Base-by-base conservation (phyloP, 2,329 filamentous ascomycete genomes). In the Trichoderma endophyticum region DNA sequence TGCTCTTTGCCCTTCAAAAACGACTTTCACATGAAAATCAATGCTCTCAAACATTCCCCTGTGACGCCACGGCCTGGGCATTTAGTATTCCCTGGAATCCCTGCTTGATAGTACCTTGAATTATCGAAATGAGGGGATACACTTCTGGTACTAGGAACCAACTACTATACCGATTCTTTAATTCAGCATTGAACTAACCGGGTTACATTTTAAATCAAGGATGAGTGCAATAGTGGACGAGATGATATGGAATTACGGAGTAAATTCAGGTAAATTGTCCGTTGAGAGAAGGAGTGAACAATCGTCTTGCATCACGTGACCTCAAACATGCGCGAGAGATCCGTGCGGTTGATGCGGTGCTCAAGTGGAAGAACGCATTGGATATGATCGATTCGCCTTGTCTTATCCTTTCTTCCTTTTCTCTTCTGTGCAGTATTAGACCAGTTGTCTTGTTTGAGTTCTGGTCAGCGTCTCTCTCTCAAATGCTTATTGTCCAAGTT, bases 21-120 rank as follows among this genome's bases (percentile, higher is more conserved):
- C 28, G 21, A 18, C 6, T 12, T 67, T 67, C 64, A 67, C 34
- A 24, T 67, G 64, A 67, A 67, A 67, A 7, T 67, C 24, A 6
- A 6, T 21, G 24, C 62, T 18, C 36, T 26, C 8, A 56, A 24
- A 26, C 48, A 14, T 7, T 36, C 43, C 24, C 61, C 12, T 18
- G 15, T 56, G 48, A 56, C 51, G 21, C 51, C 18, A 28, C 24
- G 30, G 7, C 62, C 48, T 57, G 18, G 63, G 30, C 28, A 56
- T 32, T 28, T 4, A 21, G n/a, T 12, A 21, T 51, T 51, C 11
- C 43, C 43, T 4, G 5, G 9, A 12, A 51, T n/a, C 3, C n/a
- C 3, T 21, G 43, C 48, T 21, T 28, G 24, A 11, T 30, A 11
- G 6, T 57, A 57, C 54, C 15, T 57, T 15, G 54, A 5, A 57